These are phyloP conservation scores for Saturnispora zaruensis DNA, from an alignment of 805 yeast species.

Conservation along the genomic window DNA sequence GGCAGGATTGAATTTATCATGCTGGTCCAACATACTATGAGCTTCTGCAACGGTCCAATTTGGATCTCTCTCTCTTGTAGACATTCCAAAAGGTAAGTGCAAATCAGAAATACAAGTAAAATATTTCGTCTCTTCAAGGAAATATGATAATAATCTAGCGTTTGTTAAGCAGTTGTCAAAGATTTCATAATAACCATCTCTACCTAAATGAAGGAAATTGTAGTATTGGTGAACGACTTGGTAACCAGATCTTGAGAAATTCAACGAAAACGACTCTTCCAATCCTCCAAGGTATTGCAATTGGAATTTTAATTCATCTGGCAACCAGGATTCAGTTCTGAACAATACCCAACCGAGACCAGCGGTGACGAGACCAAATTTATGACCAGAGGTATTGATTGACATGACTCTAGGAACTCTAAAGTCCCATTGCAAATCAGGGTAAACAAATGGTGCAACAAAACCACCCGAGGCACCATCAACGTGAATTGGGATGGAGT, in stretches of 20 bases:
- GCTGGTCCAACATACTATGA: conserved; percentile 19
- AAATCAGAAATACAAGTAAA: conserved; percentile 71
- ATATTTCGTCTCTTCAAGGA: conserved; percentile 55
- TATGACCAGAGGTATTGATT: conserved; percentile 88
- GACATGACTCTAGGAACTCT: conserved; percentile 65
- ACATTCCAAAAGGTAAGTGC: conserved; percentile 48
- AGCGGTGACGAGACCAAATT: conserved; percentile 83
- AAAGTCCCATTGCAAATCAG: conserved; percentile 80
- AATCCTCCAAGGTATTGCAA: conserved; percentile 80
- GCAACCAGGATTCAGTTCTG: conserved; percentile 56
- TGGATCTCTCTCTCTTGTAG: conserved; percentile 23
- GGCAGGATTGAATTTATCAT: conserved; percentile 56
- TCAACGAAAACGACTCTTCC: conserved; percentile 78
- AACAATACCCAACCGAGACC: conserved; percentile 92
- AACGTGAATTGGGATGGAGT: conserved; percentile 74
- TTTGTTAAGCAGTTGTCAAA: conserved; percentile 59
- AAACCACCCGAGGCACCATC: conserved; percentile 93
- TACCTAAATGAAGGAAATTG: conserved; percentile 65
- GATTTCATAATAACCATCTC: conserved; percentile 56
- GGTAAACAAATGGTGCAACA: conserved; percentile 76
- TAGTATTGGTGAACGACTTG: conserved; percentile 84
- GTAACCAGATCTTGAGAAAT: conserved; percentile 89
- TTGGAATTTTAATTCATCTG: conserved; percentile 66
- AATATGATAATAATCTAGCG: conserved; percentile 58
- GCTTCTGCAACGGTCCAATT: conserved; percentile 8